These are phyloP conservation scores for Hanseniaspora uvarum DNA, from an alignment of 1,139 yeast species.

Conservation along the genomic window DNA sequence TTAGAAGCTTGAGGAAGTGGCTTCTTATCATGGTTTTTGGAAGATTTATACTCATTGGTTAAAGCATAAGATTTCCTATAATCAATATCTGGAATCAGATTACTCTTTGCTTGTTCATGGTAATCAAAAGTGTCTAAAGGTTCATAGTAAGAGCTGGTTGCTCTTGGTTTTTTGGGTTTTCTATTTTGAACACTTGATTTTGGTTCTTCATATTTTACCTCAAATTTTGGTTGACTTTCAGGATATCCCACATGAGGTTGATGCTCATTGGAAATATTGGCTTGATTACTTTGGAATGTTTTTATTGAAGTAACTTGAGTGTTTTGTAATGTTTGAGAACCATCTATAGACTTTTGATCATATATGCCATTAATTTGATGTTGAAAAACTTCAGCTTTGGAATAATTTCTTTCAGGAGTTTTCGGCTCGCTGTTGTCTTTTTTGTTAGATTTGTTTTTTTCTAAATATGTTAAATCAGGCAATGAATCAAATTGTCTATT, in stretches of 20 bases:
- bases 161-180: slow-evolving; percentile 10
- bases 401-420: not conserved
- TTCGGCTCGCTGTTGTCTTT: not conserved
- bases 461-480: not conserved
- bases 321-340: not conserved
- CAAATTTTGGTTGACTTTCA: not conserved
- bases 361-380: not conserved
- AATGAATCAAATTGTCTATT: not conserved
- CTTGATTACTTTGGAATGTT: not conserved
- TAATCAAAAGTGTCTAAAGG: not conserved
- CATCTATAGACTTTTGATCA: not conserved
- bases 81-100: slow-evolving; percentile 10
- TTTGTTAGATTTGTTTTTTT: not conserved
- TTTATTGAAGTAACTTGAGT: not conserved
- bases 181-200: not conserved
- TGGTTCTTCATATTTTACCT: not conserved
- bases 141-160: slow-evolving; percentile 17
- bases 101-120: not conserved
- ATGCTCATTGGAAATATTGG: not conserved
- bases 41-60: slow-evolving; percentile 13
- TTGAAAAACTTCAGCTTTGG: not conserved
- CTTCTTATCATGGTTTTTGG: not conserved
- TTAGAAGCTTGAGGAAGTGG: not conserved
- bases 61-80: slow-evolving; percentile 16
- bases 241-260: not conserved